Evolutionary conservation across 2,329 filamentous ascomycete genomes (phyloP), one percentile per base, ranked within the genome.

Genomic region (Stachybotrys echinatus): DNA sequence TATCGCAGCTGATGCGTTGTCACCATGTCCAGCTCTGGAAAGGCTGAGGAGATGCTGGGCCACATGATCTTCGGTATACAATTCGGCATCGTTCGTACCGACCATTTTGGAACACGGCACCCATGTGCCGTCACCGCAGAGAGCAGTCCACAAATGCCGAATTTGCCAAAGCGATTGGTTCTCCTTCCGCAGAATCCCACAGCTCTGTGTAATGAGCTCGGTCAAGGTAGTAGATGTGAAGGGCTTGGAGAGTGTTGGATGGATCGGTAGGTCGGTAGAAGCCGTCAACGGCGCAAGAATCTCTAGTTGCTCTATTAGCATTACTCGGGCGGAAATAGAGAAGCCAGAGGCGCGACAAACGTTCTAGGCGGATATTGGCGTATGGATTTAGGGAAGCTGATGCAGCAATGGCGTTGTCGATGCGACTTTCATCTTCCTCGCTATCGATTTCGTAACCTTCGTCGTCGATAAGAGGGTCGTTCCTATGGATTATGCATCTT

Each of bases 371-470:
- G 19, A 42, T 48, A 48, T 84, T 83, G 46, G 84, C 78, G 62
- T 92, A 94, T 0, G 88, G 87, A 58, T 94, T 85, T 47, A 85
- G 77, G 55, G 88, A 84, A 34, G 83, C 78, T n/a, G 83, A 83
- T 4, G 79, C 71, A 43, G 81, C 75, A 45, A 80, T 72, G 40
- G 83, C 84, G 45, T 85, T 80, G 54, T 78, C 77, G 20, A 82
- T 66, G 50, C 76, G 78, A 40, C 85, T 81, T 50, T 88, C 81
- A 53, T 88, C 84, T 52, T 89, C 85, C 53, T 85, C 83, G 62
- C 82, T 86, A 40, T 89, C 85, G 49, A 90, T 73, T 54, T 89
- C 83, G 63, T 88, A 90, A 54, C 88, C 88, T 58, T 92, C 88
- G 43, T 89, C 83, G 68, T 92, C 88, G 56, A 88, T 74, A 44